Evolutionary conservation across 257 asterid species (phyloP).

Genomic region (Thymus quinquecostatus): DNA sequence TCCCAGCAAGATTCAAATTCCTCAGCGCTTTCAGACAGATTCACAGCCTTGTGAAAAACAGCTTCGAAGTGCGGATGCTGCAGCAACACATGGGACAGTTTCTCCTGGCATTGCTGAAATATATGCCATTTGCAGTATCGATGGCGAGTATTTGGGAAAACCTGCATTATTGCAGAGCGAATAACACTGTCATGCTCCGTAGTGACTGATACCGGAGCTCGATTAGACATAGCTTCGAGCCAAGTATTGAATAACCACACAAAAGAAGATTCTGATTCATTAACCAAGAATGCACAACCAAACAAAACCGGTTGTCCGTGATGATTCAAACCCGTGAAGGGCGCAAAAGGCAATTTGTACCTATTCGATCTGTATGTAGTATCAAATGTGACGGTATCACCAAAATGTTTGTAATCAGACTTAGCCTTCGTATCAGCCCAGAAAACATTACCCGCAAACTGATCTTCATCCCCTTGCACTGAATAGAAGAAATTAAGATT

Average conservation of each 20-base stretch:
- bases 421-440: constrained; percentile 93
- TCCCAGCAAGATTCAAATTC: constrained; percentile 94
- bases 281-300: constrained; percentile 90
- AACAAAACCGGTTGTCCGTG: constrained; percentile 95
- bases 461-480: constrained; percentile 87
- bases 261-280: constrained; percentile 91
- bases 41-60: constrained; percentile 85
- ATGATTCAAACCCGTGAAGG: constrained; percentile 94
- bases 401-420: constrained; percentile 71
- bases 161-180: constrained; percentile 75
- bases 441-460: constrained; percentile 72
- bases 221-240: constrained; percentile 86
- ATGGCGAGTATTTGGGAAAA: constrained; percentile 80
- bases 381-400: constrained; percentile 94
- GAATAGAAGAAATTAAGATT: constrained; percentile 75
- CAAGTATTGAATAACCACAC: constrained; percentile 87
- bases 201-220: constrained; percentile 79
- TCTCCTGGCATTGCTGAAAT: constrained; percentile 94
- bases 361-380: constrained; percentile 96
- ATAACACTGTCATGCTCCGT: constrained; percentile 85
- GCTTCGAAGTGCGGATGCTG: constrained; percentile 79
- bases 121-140: constrained; percentile 99
- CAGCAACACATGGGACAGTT: constrained; percentile 72
- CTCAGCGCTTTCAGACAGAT: constrained; percentile 70
- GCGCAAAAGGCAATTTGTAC: constrained; percentile 91